These are phyloP conservation scores for Withania somnifera DNA, from an alignment of 305 asterid genomes.

Conservation along the genomic window DNA sequence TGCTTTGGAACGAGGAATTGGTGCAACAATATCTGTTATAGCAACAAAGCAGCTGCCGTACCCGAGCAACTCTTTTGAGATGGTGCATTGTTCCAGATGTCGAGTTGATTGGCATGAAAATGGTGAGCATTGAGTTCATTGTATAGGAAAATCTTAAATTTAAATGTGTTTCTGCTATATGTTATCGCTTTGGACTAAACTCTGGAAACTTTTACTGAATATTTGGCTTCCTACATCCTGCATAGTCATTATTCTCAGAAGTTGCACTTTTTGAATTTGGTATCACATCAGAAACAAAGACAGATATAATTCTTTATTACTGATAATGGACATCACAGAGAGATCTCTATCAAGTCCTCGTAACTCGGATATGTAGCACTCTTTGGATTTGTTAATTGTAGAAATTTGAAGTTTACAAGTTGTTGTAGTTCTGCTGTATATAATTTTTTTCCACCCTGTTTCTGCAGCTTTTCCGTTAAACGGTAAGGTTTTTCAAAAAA, in stretches of 20 bases:
- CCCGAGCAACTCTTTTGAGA: constrained; percentile 77
- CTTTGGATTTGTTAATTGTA: neutral
- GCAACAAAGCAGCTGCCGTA: constrained; percentile 80
- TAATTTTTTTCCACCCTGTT: no score
- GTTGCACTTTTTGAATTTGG: neutral
- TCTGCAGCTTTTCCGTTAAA: no score
- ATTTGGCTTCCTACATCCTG: neutral
- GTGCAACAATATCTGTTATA: constrained; percentile 74
- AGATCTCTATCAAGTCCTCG: no score
- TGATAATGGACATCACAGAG: no score
- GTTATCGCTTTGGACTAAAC: neutral
- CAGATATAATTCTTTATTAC: no score
- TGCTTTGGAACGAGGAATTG: constrained; percentile 83
- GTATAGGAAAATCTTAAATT: neutral
- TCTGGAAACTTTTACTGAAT: neutral
- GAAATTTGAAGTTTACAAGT: no score
- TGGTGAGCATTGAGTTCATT: constrained; percentile 31
- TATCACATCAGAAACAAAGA: neutral
- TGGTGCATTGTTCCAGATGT: constrained; percentile 95
- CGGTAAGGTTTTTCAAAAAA: no score
- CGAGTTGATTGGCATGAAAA: constrained; percentile 90
- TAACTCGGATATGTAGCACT: neutral
- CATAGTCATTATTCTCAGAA: neutral
- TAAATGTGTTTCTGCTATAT: neutral
- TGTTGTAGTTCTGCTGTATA: no score